Evolutionary conservation across 106 monocot genomes (phyloP), one percentile per base, ranked within the genome.

Genomic region (Ottelia alismoides): DNA sequence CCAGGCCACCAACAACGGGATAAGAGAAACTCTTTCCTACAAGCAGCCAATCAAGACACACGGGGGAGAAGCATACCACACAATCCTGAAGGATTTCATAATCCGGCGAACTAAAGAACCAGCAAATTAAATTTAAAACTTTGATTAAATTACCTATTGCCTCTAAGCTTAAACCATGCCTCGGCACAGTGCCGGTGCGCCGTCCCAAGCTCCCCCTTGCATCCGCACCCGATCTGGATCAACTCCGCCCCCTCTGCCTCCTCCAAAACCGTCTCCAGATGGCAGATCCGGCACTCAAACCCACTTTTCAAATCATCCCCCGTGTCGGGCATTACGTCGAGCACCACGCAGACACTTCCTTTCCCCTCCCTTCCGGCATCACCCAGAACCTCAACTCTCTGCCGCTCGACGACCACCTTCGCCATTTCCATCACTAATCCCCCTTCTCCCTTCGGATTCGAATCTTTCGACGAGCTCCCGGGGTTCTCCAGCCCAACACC

Each of bases 171-270:
- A 32, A 70, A 70, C 70, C 70, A 70, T 19, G 61, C 61, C 56
- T 70, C 70, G 20, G 70, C 62, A n/a, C 70, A 70, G 62, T 49
- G 61, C 16, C 31, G 62, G 53, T 70, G 70, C 2, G 70, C 53
- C 7, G 26, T 47, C 25, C 62, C 61, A 19, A 70, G 55, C 28
- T 70, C 62, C 24, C 29, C 32, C 49, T 70, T 70, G 49, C 70
- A 70, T 5, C 47, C 62, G 22, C 70, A 70, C 10, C 70, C 70
- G 24, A 70, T 27, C 54, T 25, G 29, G 11, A 70, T 54, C 53
- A 70, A 14, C 45, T 70, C 70, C 47, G 55, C 45, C 3, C 53
- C 47, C 17, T 63, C 70, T 62, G 30, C 12, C 9, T 11, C 18
- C 18, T 59, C 40, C 11, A 21, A 21, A 11, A 58, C 70, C 24